Base-by-base conservation (phyloP, 441 rosid genomes). In the Adansonia gregorii region DNA sequence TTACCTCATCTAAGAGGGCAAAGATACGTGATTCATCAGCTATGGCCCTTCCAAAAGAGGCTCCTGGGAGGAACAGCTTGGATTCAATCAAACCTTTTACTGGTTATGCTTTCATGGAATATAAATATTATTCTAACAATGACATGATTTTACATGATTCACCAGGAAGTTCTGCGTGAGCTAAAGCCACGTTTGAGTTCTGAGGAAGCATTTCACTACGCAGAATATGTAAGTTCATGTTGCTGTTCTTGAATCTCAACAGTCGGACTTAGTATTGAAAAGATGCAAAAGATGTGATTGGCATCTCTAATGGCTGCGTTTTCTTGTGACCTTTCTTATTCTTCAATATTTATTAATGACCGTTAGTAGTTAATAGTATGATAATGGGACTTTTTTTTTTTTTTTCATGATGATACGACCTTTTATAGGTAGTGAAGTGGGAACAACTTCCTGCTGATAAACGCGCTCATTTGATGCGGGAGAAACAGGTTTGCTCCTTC, bases 361-460 rank as follows among this genome's bases (percentile, higher is more conserved):
- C 45, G 19, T 52, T 27, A 73, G 41, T 59, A 49, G 17, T 59
- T 61, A n/a, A 74, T 15, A 12, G 4, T 45, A 1, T 1, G 31
- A 46, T 35, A 35, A 35, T 35, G 14, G 49, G 6, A 24, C 3
- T 39, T 43, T 24, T 58, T 66, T 5, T 39, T 43, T 24, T 58
- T 66, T 49, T 54, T 56, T 55, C 59, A 73, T 54, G 43, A 55
- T 43, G 46, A 41, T 48, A 19, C 43, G 27, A 76, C 65, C 31
- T 59, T 59, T 45, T 49, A 63, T 77, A 95, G 99, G 89, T 90
- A 48, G 85, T 95, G 77, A 86, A 89, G 74, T 95, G 99, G 99
- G 97, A 91, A 86, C 86, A 91, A 84, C 89, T 95, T 84, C 98
- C 99, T 60, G 93, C 97, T 63, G 97, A 91, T 83, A 80, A 84